These are phyloP conservation scores for Zarea fungicola DNA, from an alignment of 2,329 filamentous ascomycete genomes.

Conservation along the genomic window DNA sequence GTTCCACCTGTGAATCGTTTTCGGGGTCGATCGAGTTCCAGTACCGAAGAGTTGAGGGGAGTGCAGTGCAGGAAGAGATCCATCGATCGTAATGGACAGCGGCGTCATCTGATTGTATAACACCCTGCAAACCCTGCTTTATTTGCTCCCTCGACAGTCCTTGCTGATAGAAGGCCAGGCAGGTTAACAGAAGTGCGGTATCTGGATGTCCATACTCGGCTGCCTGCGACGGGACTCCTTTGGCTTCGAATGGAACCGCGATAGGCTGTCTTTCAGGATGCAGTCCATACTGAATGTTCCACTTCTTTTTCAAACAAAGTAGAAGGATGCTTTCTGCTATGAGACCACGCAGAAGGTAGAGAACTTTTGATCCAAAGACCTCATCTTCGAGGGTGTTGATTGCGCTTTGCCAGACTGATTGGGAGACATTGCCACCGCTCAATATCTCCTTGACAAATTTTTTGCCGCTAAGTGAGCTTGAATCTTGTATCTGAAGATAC, in stretches of 20 bases:
- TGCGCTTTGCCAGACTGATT: not conserved
- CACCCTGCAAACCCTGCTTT: constrained; percentile 40
- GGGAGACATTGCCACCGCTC: not conserved
- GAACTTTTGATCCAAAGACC: constrained; percentile 22
- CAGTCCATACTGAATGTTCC: constrained; percentile 62
- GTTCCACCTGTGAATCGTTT: constrained; percentile 44
- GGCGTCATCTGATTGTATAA: constrained; percentile 53
- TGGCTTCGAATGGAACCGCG: constrained; percentile 63
- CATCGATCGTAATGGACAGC: constrained; percentile 50
- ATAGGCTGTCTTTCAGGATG: constrained; percentile 51
- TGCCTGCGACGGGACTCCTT: constrained; percentile 56
- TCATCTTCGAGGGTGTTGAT: constrained; percentile 27
- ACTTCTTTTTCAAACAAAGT: constrained; percentile 56
- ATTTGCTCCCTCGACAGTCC: constrained; percentile 49
- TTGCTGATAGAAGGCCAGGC: constrained; percentile 61
- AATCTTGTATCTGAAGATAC: constrained; percentile 14
- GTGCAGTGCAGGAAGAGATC: constrained; percentile 30
- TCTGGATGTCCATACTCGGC: constrained; percentile 66
- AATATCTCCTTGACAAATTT: not conserved
- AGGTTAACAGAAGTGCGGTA: constrained; percentile 59
- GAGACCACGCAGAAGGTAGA: constrained; percentile 59
- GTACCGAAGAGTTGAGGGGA: constrained; percentile 42
- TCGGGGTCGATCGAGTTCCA: constrained; percentile 57
- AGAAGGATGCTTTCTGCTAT: constrained; percentile 55
- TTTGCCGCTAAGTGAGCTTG: not conserved